These are phyloP conservation scores for Erodium chrysanthum DNA, from an alignment of 441 rosid genomes.

Conservation along the genomic window DNA sequence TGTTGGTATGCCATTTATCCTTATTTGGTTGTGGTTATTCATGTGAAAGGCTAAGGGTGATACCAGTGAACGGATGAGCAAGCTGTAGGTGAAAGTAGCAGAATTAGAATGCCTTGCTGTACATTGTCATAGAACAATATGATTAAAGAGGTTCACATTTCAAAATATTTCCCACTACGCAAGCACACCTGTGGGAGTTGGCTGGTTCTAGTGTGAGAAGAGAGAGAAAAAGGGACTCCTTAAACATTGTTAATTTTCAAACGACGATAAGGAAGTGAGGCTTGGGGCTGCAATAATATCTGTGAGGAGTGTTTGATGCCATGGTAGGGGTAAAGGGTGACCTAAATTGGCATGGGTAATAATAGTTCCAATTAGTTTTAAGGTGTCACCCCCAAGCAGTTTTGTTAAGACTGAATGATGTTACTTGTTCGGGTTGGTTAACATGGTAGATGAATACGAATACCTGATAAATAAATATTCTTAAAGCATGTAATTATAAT, in stretches of 20 bases:
- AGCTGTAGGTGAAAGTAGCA: neutral
- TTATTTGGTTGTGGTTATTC: neutral
- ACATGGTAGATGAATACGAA: neutral
- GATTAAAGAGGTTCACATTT: neutral
- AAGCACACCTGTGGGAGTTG: neutral
- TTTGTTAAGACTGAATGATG: neutral
- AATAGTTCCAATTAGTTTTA: neutral
- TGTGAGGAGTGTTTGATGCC: neutral
- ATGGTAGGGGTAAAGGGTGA: neutral
- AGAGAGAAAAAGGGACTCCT: neutral
- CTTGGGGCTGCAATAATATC: neutral
- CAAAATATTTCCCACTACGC: neutral
- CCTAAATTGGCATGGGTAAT: neutral
- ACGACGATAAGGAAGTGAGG: neutral
- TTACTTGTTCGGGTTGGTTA: neutral
- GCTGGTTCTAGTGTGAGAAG: neutral
- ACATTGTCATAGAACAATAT: neutral
- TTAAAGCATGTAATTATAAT: neutral
- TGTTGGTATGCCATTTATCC: constrained; percentile 19
- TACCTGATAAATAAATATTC: neutral
- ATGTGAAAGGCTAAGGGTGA: neutral
- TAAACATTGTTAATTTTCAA: neutral
- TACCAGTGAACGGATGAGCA: neutral
- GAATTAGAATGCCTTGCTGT: neutral
- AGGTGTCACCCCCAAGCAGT: neutral